Conservation (phyloP, 257 asterid species). For the Plantago major region DNA sequence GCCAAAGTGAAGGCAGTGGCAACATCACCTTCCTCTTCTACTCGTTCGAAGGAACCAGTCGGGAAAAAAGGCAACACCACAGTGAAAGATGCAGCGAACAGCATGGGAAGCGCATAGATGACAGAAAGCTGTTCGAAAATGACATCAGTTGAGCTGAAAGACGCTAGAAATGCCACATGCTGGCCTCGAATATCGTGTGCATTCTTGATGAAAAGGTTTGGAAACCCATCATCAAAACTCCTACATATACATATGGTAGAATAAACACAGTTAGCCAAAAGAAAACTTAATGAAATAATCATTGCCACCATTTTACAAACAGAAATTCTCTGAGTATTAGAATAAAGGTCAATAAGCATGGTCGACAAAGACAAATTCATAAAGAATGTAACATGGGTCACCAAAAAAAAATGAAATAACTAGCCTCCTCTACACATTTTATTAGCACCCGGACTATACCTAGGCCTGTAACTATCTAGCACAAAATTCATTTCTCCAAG, state of each 20-base stretch:
- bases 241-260: constrained; percentile 30
- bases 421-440: too few species aligned
- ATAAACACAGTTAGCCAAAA: not conserved
- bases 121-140: constrained; percentile 95
- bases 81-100: constrained; percentile 78
- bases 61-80: constrained; percentile 89
- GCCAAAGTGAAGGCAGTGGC: constrained; percentile 98
- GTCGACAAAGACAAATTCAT: too few species aligned
- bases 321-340: too few species aligned
- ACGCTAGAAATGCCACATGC: constrained; percentile 86
- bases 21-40: constrained; percentile 96
- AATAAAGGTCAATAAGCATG: too few species aligned
- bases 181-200: constrained; percentile 89
- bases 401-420: too few species aligned
- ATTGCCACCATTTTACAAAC: not conserved
- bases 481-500: too few species aligned
- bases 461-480: too few species aligned
- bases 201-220: constrained; percentile 83
- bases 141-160: constrained; percentile 87
- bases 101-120: constrained; percentile 88
- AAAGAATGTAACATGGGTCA: too few species aligned
- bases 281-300: not conserved
- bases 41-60: constrained; percentile 86
- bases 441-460: too few species aligned
- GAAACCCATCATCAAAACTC: constrained; percentile 94